A percentile compares a stretch with the other conserved stretches of the same genome.
Evolutionary conservation across 495 filamentous ascomycete species (phyloP).

Genomic region (Penicillium manginii): DNA sequence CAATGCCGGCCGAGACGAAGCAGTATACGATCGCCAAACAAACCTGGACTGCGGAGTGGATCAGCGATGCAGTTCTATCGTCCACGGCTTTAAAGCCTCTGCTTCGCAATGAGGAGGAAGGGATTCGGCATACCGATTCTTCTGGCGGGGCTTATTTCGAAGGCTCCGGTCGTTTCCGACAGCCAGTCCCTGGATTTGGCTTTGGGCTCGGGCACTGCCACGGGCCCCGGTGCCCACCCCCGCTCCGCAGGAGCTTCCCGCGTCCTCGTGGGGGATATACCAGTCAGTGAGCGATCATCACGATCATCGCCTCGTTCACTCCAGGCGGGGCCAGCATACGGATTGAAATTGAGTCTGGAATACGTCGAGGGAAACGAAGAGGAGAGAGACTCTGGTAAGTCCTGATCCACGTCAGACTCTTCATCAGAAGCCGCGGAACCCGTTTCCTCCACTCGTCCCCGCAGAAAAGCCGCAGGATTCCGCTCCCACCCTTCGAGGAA

Average conservation of each 20-base stretch:
- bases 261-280: conserved; percentile 28
- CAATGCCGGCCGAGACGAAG: conserved; percentile 73
- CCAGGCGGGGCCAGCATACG: conserved; percentile 48
- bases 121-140: conserved; percentile 59
- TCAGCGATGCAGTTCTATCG: conserved; percentile 6
- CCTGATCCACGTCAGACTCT: conserved; percentile 35
- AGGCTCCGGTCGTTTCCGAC: conserved; percentile 62
- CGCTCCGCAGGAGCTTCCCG: conserved; percentile 23
- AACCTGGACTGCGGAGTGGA: conserved; percentile 38
- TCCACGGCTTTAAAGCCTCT: not conserved
- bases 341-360: conserved; percentile 50
- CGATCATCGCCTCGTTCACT: conserved; percentile 35
- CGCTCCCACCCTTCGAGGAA: conserved; percentile 52
- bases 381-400: conserved; percentile 41
- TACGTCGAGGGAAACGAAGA: conserved; percentile 50
- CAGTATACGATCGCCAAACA: conserved; percentile 74
- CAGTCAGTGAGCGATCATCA: conserved; percentile 34
- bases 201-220: conserved; percentile 10
- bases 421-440: conserved; percentile 28
- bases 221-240: conserved; percentile 5
- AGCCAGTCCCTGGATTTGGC: conserved; percentile 16
- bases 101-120: not conserved
- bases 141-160: conserved; percentile 67
- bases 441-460: conserved; percentile 22
- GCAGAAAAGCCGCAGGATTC: conserved; percentile 39